These are phyloP conservation scores for Spencermartinsiella ligniputridi DNA, from an alignment of 1,139 yeast genomes.

Conservation along the genomic window DNA sequence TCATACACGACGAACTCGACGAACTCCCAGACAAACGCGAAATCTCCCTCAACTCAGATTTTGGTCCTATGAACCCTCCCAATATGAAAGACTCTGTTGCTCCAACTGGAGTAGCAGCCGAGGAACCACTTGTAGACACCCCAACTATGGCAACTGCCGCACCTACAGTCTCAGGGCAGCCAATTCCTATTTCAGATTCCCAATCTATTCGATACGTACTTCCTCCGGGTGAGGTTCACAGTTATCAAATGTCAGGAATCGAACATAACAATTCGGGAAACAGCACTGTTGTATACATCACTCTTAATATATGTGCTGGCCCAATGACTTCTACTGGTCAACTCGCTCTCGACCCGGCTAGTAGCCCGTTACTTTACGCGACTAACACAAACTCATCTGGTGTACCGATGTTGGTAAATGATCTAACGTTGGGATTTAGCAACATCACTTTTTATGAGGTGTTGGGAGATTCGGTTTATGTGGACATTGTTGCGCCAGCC, in stretches of 20 bases:
- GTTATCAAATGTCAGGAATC: slow-evolving; percentile 20
- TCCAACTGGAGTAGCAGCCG: not conserved
- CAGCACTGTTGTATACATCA: slow-evolving; percentile 15
- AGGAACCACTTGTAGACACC: not conserved
- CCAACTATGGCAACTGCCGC: not conserved
- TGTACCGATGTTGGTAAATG: slow-evolving; percentile 10
- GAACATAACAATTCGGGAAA: not conserved
- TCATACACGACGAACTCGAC: no score
- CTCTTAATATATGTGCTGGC: slow-evolving; percentile 20
- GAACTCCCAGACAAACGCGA: no score
- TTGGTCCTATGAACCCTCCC: no score
- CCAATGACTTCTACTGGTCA: not conserved
- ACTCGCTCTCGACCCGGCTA: not conserved
- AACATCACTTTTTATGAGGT: slow-evolving; percentile 20
- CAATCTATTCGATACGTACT: slow-evolving; percentile 24
- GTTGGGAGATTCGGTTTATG: slow-evolving; percentile 13
- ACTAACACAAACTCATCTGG: slow-evolving; percentile 1
- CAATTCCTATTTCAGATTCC: slow-evolving; percentile 21
- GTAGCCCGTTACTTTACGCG: slow-evolving; percentile 14
- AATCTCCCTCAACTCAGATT: no score
- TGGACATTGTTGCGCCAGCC: slow-evolving; percentile 22
- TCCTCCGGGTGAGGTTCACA: slow-evolving; percentile 27
- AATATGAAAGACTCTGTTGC: not conserved
- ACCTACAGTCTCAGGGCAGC: slow-evolving; percentile 1
- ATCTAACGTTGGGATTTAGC: slow-evolving; percentile 24